These are phyloP conservation scores for Synchytrium microbalum DNA, from an alignment of 371 early-diverging fungal genomes.

Conservation along the genomic window DNA sequence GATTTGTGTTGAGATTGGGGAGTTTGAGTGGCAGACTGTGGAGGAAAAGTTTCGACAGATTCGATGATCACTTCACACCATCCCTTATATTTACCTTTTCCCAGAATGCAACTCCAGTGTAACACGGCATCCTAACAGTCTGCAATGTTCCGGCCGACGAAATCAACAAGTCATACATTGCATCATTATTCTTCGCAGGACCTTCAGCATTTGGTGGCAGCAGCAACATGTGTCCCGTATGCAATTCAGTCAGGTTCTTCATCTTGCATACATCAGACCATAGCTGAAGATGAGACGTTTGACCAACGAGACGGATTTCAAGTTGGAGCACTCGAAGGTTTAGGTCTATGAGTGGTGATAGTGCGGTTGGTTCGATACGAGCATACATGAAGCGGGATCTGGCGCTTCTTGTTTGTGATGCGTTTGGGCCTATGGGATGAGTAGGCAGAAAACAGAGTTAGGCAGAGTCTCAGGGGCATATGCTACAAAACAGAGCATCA, in stretches of 20 bases:
- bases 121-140: neutral
- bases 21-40: neutral
- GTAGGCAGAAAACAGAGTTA: no score
- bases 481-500: no score
- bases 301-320: neutral
- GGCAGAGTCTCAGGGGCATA: no score
- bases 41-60: neutral
- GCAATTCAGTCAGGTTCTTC: neutral
- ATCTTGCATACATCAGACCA: neutral
- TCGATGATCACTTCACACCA: no score
- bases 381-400: neutral
- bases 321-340: neutral
- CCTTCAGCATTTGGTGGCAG: neutral
- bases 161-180: neutral
- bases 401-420: neutral
- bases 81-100: no score
- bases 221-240: conserved; percentile 1
- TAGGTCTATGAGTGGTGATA: neutral
- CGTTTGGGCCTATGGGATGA: neutral
- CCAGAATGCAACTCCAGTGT: neutral
- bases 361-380: neutral
- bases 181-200: neutral
- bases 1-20: neutral
- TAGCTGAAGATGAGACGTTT: neutral
- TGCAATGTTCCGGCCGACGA: neutral